Conservation (phyloP, 1,284 basidiomycete genomes). For the Mycosarcoma maydis region DNA sequence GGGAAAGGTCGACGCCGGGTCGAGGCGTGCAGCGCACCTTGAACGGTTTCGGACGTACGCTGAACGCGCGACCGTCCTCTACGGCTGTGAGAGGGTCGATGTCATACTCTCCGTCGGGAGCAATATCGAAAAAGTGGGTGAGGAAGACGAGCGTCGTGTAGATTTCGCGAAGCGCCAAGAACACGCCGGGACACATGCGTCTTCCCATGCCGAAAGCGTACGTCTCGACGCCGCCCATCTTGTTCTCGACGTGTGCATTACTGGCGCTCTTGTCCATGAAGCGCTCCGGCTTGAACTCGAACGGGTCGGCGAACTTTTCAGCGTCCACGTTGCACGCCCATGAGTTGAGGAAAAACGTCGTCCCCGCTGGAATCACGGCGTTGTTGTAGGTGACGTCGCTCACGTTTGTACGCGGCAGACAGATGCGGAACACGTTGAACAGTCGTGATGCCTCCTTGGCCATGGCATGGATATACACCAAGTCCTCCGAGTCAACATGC, state of each 20-base stretch:
- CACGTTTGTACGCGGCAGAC: background rate
- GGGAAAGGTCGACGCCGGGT: background rate
- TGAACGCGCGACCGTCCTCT: conserved; percentile 1
- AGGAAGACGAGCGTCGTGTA: conserved; percentile 5
- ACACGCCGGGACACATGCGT: background rate
- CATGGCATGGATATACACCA: background rate
- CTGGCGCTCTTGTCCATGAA: background rate
- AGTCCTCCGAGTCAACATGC: background rate
- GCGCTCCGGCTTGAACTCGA: background rate
- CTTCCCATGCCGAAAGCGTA: conserved; percentile 3
- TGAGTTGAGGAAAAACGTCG: conserved; percentile 1
- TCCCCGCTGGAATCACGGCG: background rate
- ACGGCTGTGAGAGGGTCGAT: conserved; percentile 3
- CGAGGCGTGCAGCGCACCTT: background rate
- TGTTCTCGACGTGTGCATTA: background rate
- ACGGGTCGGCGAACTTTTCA: background rate
- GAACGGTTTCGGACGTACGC: conserved; percentile 5
- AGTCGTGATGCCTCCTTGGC: background rate
- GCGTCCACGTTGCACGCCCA: conserved; percentile 1
- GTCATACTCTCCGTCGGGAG: conserved; percentile 1
- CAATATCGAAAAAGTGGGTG: conserved; percentile 1
- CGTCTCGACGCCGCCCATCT: background rate
- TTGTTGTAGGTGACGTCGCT: background rate
- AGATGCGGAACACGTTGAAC: conserved; percentile 1
- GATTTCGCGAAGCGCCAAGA: conserved; percentile 3